Percentiles rank a stretch among this genome's conserved stretches.
Evolutionary conservation across 2,329 filamentous ascomycete species (phyloP).

Genomic region (Didymosphaeria variabile): DNA sequence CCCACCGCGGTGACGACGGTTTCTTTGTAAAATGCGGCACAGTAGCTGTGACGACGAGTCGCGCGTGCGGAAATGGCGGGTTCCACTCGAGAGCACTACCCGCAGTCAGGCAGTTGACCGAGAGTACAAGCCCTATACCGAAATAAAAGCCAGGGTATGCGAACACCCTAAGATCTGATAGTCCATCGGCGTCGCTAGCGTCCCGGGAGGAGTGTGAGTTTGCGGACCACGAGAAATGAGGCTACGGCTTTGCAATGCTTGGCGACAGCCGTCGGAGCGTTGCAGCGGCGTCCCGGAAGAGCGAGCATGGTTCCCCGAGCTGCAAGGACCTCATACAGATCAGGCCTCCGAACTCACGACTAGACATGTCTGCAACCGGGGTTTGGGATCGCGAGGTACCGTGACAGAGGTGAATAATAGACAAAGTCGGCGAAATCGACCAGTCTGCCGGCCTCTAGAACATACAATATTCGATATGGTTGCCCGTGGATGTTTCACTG

Average conservation of each 20-base stretch:
- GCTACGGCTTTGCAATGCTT: neutral
- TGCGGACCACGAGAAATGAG: constrained; percentile 6
- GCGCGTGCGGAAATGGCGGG: neutral
- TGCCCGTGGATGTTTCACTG: neutral
- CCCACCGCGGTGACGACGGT: neutral
- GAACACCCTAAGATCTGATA: constrained; percentile 1
- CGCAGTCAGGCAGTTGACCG: neutral
- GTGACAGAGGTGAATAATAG: neutral
- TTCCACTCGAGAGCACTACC: neutral
- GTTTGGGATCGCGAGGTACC: constrained; percentile 1
- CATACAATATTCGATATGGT: neutral
- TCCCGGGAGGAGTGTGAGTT: neutral
- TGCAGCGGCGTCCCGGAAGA: neutral
- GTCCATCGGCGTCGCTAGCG: neutral
- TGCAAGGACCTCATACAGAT: constrained; percentile 1
- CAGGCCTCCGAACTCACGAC: neutral
- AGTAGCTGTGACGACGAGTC: neutral
- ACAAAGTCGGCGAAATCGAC: neutral
- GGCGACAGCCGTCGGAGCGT: constrained; percentile 2
- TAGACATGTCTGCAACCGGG: constrained; percentile 1
- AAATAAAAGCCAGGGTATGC: neutral
- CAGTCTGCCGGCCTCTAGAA: neutral
- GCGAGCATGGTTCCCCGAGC: constrained; percentile 5
- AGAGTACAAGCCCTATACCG: neutral
- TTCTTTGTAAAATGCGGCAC: neutral